Base-by-base conservation (phyloP, 352 stramenopile species). In the Phytophthora foliorum region DNA sequence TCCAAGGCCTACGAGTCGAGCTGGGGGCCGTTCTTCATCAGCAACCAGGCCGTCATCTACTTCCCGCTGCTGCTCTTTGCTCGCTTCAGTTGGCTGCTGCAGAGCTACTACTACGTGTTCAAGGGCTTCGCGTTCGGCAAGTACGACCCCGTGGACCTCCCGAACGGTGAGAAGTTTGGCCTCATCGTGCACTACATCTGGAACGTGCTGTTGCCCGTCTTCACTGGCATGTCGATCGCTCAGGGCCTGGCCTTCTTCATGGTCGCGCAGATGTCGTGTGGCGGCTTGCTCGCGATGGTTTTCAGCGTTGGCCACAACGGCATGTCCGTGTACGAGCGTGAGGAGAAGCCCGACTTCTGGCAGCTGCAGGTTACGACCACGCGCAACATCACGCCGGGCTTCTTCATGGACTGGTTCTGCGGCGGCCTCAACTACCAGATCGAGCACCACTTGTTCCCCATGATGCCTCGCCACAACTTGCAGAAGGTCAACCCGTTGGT, bases 271-370 rank as follows among this genome's bases (percentile, higher is more conserved):
- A 90, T 88, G 64, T 84, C 93, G 11, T 99, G 95, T 67, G 97
- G 97, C n/a, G 81, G 98, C 32, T 89, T 99, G 51, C 80, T 99
- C 7, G 98, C 97, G 22, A 81, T 98, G 19, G 97, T 99, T 32
- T 99, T 99, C 72, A 98, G 95, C 64, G 85, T 99, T 41, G 97
- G 97, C 57, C 97, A 99, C 92, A 99, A 99, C 78, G 97, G 97
- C 70, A 99, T 99, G 97, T 89, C 93, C 17, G 95, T 98, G 4
- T 99, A 99, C 74, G 94, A 99, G 72, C 95, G 94, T 45, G 89
- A 98, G 25, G 90, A 83, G 29, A 95, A 98, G 61, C 97, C 97
- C 16, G 97, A 99, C 82, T 99, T 99, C 79, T 99, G 97, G 97
- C 95, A 99, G 82, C 87, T 99, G 34, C 97, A 99, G 83, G 95